phyloP scores from a whole-genome alignment of 306 rosid genomes.

The Ormosia emarginata region DNA sequence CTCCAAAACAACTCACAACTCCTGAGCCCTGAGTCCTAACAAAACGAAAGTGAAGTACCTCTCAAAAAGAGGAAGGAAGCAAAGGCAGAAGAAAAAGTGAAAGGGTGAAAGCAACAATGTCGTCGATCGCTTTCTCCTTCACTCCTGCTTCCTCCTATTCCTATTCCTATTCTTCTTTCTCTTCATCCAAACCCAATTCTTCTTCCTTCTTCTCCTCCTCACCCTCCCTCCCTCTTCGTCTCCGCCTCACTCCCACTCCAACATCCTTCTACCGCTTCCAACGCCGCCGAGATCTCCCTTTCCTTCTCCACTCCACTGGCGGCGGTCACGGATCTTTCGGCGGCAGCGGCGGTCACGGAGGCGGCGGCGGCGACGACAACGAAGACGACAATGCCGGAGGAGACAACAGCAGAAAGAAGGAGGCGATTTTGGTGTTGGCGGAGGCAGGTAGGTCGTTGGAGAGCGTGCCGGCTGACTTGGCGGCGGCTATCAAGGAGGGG shows the following conservation, averaged over 20 bases:
- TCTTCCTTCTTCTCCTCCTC: not conserved
- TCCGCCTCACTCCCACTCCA: constrained; percentile 23
- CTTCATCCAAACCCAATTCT: constrained; percentile 34
- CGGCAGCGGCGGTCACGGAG: constrained; percentile 27
- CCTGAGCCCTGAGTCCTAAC: too few species aligned
- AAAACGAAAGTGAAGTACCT: too few species aligned
- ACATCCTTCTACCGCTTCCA: constrained; percentile 11
- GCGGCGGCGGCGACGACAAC: constrained; percentile 32
- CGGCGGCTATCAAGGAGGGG: constrained; percentile 69
- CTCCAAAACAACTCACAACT: too few species aligned
- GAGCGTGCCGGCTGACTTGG: constrained; percentile 71
- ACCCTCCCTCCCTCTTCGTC: constrained; percentile 10
- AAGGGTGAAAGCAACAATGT: constrained; percentile 39
- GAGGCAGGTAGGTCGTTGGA: constrained; percentile 70
- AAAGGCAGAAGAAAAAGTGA: not conserved
- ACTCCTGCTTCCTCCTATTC: constrained; percentile 27
- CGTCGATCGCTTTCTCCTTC: constrained; percentile 71
- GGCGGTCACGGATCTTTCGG: constrained; percentile 26
- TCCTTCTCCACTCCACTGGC: constrained; percentile 16
- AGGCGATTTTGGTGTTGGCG: constrained; percentile 63
- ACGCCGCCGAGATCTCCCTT: constrained; percentile 18
- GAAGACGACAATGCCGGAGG: constrained; percentile 38
- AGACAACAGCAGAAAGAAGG: constrained; percentile 33
- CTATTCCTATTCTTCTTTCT: constrained; percentile 21
- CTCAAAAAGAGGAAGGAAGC: too few species aligned